Base-by-base conservation (phyloP, 2,329 filamentous ascomycete species). In the Exophiala viscosa region DNA sequence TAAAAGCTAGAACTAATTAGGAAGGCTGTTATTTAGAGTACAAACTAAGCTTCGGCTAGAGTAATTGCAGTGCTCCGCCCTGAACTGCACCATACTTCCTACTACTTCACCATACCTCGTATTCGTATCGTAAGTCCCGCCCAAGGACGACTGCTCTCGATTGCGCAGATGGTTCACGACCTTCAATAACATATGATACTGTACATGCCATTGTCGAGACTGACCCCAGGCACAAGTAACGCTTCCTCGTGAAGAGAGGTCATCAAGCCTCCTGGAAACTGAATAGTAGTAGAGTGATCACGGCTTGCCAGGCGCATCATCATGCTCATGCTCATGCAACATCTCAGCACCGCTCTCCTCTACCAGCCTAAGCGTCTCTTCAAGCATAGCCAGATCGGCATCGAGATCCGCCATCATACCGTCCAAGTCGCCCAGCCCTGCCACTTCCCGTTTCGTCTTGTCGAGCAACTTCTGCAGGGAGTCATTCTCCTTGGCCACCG, bases 401-500 rank as follows among this genome's bases (percentile, higher is more conserved):
- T 59, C 56, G 8, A 59, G 45, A n/a, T 56, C 48, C 31, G 52
- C 53, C 56, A 59, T 48, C 43, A 56, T 38, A 28, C 18, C 36
- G 34, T 56, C 53, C 11, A 59, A 23, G 11, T 59, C 56, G 11
- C 50, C 50, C 5, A 59, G 43, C 13, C 50, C 32, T 14, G 48
- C 34, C 11, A 59, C 34, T 42, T 56, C 79, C 60, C 77, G 76
- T 9, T 76, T 73, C 55, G 76, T 77, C 59, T 73, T 74, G 55
- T 81, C 78, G 18, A 77, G 72, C 47, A 82, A 66, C 62, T 76
- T 79, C 61, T 77, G 73, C 70, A 77, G 77, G 64, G 78, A 73
- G 31, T 73, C 73, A 60, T 73, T 79, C 66, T 83, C 77, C 63
- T 76, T 74, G 35, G 70, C 68, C 50, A 83, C 64, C 14, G 70